phyloP scores from a whole-genome alignment of 106 monocot species.

The Phalaenopsis equestris region DNA sequence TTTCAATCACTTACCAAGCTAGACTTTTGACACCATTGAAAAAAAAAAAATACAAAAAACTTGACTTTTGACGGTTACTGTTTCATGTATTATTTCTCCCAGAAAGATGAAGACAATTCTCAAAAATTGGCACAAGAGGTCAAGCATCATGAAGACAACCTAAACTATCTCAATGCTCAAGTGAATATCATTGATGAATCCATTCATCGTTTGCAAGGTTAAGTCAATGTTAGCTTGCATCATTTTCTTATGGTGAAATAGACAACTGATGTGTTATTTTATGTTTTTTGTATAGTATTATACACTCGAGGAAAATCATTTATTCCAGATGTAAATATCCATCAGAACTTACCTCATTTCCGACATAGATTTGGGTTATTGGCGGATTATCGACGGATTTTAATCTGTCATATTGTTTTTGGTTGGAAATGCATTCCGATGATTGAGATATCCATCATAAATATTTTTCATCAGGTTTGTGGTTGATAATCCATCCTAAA shows the following conservation, averaged over 20 bases:
- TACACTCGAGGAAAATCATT: not conserved
- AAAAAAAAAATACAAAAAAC: too few species aligned
- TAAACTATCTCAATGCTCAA: constrained; percentile 47
- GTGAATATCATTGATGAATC: constrained; percentile 33
- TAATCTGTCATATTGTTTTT: too few species aligned
- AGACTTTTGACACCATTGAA: not conserved
- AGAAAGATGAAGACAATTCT: constrained; percentile 55
- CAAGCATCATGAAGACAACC: constrained; percentile 65
- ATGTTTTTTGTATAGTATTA: not conserved
- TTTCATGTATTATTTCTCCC: constrained; percentile 10
- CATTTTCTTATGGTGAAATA: constrained; percentile 2
- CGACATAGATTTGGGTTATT: too few species aligned
- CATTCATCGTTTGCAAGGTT: constrained; percentile 40
- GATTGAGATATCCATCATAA: too few species aligned
- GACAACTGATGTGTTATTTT: not conserved
- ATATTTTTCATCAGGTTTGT: too few species aligned
- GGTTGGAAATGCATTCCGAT: too few species aligned
- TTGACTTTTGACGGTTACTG: not conserved
- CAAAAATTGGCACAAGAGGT: constrained; percentile 56
- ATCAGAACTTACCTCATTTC: too few species aligned
- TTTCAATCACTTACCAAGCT: not conserved
- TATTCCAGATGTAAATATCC: too few species aligned
- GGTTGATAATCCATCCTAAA: too few species aligned
- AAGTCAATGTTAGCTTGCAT: not conserved
- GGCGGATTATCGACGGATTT: too few species aligned